Conservation (phyloP, 2,329 filamentous ascomycete genomes). For the Zopfia rhizophila region DNA sequence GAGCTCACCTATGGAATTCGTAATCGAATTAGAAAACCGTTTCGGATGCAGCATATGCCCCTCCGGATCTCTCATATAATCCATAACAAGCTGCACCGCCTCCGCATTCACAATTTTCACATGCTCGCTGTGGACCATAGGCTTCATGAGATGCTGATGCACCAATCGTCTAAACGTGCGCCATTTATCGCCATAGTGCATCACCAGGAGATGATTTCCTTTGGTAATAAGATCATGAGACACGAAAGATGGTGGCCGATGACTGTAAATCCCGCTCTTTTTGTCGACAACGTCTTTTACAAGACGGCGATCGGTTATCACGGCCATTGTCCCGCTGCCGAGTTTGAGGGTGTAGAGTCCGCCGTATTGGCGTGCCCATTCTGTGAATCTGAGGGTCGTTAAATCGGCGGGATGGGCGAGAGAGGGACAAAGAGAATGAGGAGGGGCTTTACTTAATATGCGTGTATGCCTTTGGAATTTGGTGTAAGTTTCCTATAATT, state of each 20-base stretch:
- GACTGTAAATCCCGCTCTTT: conserved; percentile 11
- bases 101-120: conserved; percentile 59
- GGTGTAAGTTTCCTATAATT: conserved; percentile 47
- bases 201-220: conserved; percentile 59
- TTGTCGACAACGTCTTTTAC: conserved; percentile 21
- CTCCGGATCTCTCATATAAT: conserved; percentile 54
- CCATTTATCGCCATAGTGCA: conserved; percentile 61
- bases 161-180: conserved; percentile 56
- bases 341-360: conserved; percentile 19
- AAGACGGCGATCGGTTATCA: conserved; percentile 13
- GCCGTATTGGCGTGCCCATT: conserved; percentile 19
- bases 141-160: conserved; percentile 59
- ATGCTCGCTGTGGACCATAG: conserved; percentile 56
- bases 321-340: conserved; percentile 8
- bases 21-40: conserved; percentile 61
- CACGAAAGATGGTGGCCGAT: conserved; percentile 9
- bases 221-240: conserved; percentile 53
- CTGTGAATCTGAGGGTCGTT: no score
- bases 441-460: no score
- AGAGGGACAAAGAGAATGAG: no score
- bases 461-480: conserved; percentile 27
- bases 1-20: no score
- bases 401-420: no score
- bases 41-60: conserved; percentile 59
- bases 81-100: conserved; percentile 57